Percentiles rank a stretch among this genome's conserved stretches.
phyloP scores from a whole-genome alignment of 768 basidiomycete genomes.

The Serendipita sp. region DNA sequence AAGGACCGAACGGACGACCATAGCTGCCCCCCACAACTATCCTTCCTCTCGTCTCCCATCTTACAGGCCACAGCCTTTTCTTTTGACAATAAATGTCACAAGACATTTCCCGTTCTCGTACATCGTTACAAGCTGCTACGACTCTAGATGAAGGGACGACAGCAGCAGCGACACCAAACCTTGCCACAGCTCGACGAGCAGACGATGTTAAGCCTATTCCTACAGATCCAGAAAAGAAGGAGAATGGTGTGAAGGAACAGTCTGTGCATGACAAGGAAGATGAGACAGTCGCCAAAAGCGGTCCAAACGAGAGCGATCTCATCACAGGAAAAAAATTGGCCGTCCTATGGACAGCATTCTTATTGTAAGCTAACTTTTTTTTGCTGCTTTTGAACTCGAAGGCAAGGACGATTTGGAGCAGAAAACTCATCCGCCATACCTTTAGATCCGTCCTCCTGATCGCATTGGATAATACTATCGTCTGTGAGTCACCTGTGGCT shows the following conservation, averaged over 20 bases:
- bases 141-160: not conserved
- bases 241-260: no score
- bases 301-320: not conserved
- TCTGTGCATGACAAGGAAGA: not conserved
- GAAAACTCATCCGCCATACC: no score
- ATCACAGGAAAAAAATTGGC: not conserved
- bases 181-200: not conserved
- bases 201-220: not conserved
- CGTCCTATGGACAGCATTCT: not conserved
- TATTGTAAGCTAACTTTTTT: not conserved
- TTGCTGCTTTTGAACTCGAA: not conserved
- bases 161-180: not conserved
- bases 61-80: no score
- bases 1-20: no score
- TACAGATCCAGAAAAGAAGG: not conserved
- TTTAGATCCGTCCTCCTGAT: slow-evolving; percentile 17
- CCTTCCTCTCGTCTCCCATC: no score
- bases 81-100: no score
- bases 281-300: not conserved
- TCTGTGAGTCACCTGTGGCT: slow-evolving; percentile 11
- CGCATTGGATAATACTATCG: slow-evolving; percentile 26
- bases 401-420: no score
- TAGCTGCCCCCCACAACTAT: no score
- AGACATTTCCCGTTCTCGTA: no score
- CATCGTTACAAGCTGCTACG: no score